Evolutionary conservation across 163 green algal genomes (phyloP).

Genomic region (Scenedesmus sp.): DNA sequence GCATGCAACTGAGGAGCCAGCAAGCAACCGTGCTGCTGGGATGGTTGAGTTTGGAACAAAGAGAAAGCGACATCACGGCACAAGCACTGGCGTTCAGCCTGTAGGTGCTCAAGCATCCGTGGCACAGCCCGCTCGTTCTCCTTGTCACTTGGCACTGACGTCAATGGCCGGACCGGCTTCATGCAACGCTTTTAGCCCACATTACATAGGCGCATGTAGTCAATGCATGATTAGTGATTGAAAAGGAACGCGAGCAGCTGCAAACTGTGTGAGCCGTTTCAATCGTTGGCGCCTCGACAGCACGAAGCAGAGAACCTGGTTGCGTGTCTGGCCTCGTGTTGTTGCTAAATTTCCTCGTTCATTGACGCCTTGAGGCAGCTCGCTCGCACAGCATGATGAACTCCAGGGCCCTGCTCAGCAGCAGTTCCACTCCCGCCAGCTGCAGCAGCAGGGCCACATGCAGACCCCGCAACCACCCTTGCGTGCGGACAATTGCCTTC

Average conservation of each 20-base stretch:
- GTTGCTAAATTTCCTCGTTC: too few species aligned
- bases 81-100: too few species aligned
- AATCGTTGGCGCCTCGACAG: neutral
- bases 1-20: neutral
- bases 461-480: neutral
- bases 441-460: neutral
- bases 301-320: neutral
- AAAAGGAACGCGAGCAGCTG: neutral
- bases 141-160: neutral
- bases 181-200: neutral
- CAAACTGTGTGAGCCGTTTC: neutral
- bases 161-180: neutral
- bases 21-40: neutral
- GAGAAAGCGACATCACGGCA: too few species aligned
- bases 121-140: neutral
- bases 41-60: neutral
- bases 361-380: neutral
- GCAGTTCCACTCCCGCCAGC: constrained; percentile 4
- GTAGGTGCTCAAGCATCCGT: too few species aligned
- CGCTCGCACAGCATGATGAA: neutral
- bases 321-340: neutral
- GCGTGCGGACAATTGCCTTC: neutral
- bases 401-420: neutral
- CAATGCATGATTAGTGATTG: too few species aligned
- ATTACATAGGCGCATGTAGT: neutral